Conservation (phyloP, 108 stramenopile species). For the Nitzschia sp. region DNA sequence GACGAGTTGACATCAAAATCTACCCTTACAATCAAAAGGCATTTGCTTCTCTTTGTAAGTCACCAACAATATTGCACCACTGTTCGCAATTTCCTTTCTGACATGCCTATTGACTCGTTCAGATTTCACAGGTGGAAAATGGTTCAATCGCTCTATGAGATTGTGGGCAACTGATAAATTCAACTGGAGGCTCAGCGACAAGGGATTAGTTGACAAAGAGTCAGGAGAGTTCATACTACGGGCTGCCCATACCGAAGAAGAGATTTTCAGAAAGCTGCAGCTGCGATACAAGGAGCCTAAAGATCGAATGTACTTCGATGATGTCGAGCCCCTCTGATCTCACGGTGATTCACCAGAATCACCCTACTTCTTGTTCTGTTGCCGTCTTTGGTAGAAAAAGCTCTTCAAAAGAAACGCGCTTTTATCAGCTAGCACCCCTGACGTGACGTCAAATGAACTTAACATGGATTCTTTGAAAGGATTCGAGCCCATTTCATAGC, state of each 20-base stretch:
- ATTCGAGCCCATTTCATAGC: too few relatives aligned
- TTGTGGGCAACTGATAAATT: constrained; percentile 27
- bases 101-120: neutral
- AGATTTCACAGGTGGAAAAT: constrained; percentile 38
- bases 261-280: constrained; percentile 5
- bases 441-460: constrained; percentile 27
- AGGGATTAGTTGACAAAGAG: constrained; percentile 19
- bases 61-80: neutral
- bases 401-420: constrained; percentile 58
- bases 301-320: constrained; percentile 14
- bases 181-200: constrained; percentile 25
- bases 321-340: constrained; percentile 6
- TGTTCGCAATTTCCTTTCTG: neutral
- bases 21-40: constrained; percentile 23
- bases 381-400: constrained; percentile 63
- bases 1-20: constrained; percentile 41
- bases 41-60: constrained; percentile 20
- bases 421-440: constrained; percentile 62
- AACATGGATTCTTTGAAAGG: too few relatives aligned
- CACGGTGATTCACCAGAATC: neutral
- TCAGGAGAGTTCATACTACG: neutral
- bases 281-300: constrained; percentile 2
- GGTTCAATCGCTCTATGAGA: constrained; percentile 40
- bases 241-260: constrained; percentile 3
- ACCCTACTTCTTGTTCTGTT: neutral